Percentiles rank a stretch among this genome's conserved stretches.
Conservation (phyloP, 2,329 filamentous ascomycete species). For the Podosphaera xanthii region DNA sequence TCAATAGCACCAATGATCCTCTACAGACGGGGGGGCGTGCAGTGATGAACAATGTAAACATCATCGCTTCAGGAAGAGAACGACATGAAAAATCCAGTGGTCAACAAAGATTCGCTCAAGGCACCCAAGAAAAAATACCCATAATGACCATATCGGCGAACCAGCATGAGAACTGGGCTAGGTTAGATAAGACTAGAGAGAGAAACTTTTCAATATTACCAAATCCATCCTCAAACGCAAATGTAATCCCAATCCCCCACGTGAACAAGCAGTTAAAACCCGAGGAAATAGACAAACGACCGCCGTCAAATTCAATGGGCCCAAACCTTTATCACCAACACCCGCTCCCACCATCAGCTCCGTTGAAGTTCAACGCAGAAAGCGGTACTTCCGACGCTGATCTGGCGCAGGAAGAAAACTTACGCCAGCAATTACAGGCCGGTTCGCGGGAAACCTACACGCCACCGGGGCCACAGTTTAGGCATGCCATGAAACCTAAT, state of each 20-base stretch:
- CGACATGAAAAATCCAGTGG: constrained; percentile 15
- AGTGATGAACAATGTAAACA: constrained; percentile 2
- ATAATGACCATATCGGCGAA: constrained; percentile 13
- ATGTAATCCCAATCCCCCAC: background rate
- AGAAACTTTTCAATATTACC: constrained; percentile 9
- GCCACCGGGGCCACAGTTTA: constrained; percentile 9
- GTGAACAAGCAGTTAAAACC: constrained; percentile 8
- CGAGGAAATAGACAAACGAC: constrained; percentile 36
- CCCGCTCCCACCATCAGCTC: constrained; percentile 15
- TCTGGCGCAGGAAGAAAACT: constrained; percentile 23
- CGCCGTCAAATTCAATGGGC: constrained; percentile 30
- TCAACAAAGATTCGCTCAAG: constrained; percentile 13
- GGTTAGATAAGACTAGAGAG: constrained; percentile 9
- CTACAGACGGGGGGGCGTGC: background rate
- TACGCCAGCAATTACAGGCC: constrained; percentile 22
- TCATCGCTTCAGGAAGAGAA: constrained; percentile 9
- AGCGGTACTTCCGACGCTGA: constrained; percentile 7
- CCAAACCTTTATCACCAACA: constrained; percentile 17
- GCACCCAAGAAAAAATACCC: constrained; percentile 16
- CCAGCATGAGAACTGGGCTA: constrained; percentile 14
- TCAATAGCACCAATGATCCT: constrained; percentile 13
- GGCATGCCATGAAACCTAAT: constrained; percentile 9
- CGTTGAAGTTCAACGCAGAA: constrained; percentile 15
- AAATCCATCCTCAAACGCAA: background rate
- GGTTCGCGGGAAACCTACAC: constrained; percentile 15